phyloP scores from a whole-genome alignment of 2,329 filamentous ascomycete genomes.

The Penicillium brevicompactum region DNA sequence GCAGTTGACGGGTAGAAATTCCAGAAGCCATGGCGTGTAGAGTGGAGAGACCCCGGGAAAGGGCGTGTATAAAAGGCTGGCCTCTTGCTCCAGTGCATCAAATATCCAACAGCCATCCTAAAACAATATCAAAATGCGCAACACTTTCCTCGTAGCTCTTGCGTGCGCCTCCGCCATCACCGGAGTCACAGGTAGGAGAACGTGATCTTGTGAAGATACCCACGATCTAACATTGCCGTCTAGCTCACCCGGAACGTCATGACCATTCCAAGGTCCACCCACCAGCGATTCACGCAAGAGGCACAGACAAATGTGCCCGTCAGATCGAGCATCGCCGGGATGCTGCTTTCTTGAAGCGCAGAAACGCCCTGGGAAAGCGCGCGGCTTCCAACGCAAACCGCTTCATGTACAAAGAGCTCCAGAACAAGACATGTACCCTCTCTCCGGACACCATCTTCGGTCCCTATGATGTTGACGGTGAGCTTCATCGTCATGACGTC shows the following conservation, averaged over 20 bases:
- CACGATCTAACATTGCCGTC: not conserved
- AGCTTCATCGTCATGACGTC: conserved; percentile 12
- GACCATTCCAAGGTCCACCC: not conserved
- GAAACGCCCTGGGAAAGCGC: conserved; percentile 1
- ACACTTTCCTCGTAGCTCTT: not conserved
- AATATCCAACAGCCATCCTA: not conserved
- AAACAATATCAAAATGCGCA: not conserved
- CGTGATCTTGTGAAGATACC: not conserved
- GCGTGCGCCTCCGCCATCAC: not conserved
- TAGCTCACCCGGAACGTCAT: conserved; percentile 6
- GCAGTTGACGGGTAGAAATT: not conserved
- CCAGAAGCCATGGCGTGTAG: not conserved
- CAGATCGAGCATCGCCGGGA: conserved; percentile 5
- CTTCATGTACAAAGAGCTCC: conserved; percentile 1
- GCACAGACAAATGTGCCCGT: conserved; percentile 4
- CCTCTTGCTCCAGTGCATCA: not conserved
- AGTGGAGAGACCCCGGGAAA: not conserved
- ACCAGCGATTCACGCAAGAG: not conserved
- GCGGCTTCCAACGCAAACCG: not conserved
- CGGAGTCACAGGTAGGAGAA: not conserved
- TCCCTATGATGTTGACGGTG: conserved; percentile 13
- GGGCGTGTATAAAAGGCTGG: not conserved
- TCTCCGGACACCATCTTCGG: conserved; percentile 1
- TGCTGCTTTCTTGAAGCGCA: conserved; percentile 1
- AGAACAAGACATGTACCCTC: not conserved